Conservation (phyloP, 179 eudicot genomes). For the Heliamphora pulchella region DNA sequence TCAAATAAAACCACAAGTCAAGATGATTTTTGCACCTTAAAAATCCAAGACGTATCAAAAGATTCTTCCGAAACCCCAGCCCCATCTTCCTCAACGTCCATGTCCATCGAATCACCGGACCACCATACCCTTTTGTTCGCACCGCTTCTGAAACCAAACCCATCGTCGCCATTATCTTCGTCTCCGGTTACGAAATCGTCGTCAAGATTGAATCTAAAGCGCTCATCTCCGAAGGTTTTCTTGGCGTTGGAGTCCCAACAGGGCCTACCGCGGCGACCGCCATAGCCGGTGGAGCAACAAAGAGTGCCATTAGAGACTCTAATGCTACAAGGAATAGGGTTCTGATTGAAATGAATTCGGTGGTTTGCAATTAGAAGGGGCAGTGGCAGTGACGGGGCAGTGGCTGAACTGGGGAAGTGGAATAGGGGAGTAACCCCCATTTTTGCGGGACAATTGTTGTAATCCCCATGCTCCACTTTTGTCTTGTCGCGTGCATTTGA, state of each 20-base stretch:
- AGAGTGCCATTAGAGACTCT: background rate
- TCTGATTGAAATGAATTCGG: background rate
- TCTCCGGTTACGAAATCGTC: conserved; percentile 12
- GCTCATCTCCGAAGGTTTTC: conserved; percentile 16
- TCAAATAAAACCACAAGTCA: background rate
- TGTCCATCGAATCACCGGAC: conserved; percentile 34
- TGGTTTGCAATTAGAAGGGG: background rate
- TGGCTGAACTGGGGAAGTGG: background rate
- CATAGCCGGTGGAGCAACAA: conserved; percentile 4
- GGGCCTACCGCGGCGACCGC: conserved; percentile 13
- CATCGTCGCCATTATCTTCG: conserved; percentile 19
- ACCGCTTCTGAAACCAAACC: conserved; percentile 22
- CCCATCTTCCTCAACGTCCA: conserved; percentile 21
- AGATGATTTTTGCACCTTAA: conserved; percentile 26
- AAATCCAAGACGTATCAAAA: conserved; percentile 27
- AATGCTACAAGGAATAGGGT: background rate
- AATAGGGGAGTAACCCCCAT: conserved; percentile 13
- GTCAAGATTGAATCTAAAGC: conserved; percentile 24
- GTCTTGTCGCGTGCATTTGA: too few species aligned
- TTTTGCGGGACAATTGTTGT: background rate
- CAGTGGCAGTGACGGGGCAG: background rate
- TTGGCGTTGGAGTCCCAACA: conserved; percentile 23
- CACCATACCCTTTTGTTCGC: conserved; percentile 47
- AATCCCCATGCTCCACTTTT: too few species aligned
- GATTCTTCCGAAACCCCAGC: conserved; percentile 37